Percentiles rank a stretch among this genome's conserved stretches.
These are phyloP conservation scores for Kondoa malvinella DNA, from an alignment of 768 basidiomycete species.

Conservation along the genomic window DNA sequence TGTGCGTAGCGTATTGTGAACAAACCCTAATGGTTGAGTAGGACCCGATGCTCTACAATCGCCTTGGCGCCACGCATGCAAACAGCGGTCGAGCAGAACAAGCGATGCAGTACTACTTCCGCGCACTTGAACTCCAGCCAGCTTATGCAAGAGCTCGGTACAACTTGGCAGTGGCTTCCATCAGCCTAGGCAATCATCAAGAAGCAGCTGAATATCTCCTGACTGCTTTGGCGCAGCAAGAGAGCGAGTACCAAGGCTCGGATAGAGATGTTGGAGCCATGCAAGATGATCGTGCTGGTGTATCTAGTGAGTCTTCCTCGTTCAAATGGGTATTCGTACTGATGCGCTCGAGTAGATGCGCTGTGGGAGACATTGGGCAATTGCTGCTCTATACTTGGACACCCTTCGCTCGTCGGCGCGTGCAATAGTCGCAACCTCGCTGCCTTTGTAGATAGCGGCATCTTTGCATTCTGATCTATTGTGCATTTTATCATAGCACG, in stretches of 20 bases:
- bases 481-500: too few species aligned
- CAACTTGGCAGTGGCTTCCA: conserved; percentile 24
- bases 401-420: neutral
- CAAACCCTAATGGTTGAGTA: conserved; percentile 28
- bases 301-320: neutral
- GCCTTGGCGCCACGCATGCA: conserved; percentile 84
- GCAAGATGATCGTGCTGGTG: conserved; percentile 2
- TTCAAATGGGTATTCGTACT: neutral
- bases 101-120: conserved; percentile 72
- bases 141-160: conserved; percentile 60
- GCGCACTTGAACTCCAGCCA: conserved; percentile 71
- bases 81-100: conserved; percentile 57
- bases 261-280: conserved; percentile 8
- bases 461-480: conserved; percentile 4
- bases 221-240: conserved; percentile 75
- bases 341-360: conserved; percentile 6
- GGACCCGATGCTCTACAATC: conserved; percentile 86
- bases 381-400: conserved; percentile 5
- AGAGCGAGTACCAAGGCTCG: conserved; percentile 51
- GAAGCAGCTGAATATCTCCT: conserved; percentile 47
- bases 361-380: conserved; percentile 18
- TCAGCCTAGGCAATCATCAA: conserved; percentile 28
- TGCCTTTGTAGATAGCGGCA: neutral
- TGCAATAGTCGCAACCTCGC: neutral
- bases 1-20: neutral